Base-by-base conservation (phyloP, 2,329 filamentous ascomycete species). In the Sarocladium oryzae region DNA sequence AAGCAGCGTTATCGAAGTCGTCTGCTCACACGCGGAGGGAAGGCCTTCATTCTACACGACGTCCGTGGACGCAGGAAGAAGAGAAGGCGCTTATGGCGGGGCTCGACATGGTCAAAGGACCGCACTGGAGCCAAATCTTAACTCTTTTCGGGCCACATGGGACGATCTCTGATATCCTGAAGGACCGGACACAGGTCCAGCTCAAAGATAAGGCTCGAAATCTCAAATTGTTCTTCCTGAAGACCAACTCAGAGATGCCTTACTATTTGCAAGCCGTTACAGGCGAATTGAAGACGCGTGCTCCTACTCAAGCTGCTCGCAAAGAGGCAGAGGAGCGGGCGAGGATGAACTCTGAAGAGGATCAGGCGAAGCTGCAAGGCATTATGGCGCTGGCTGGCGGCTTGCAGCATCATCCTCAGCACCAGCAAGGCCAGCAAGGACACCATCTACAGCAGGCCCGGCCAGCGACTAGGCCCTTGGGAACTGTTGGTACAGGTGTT, bases 141-240 rank as follows among this genome's bases (percentile, higher is more conserved):
- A 85, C 85, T 2, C 78, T 95, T 37, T 95, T 92, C 63, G 90
- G 90, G 1, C 78, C 82, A 0, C 86, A 85, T 37, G 90, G 90
- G 4, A 86, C 85, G 0, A 81, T 92, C 21, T 91, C 84, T 43
- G 86, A 92, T 58, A 86, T 92, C 21, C 75, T 95, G 18, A 92
- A 91, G 58, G 90, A 95, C 63, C 80, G 89, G 30, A 95, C 90
- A 40, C 89, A 96, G 62, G 90, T 96, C 0, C 90, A 95, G 63
- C 75, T 95, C 11, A 96, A 96, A 66, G 89, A 96, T 63, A 96
- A 96, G 67, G 89, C 89, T 1, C 78, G 89, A 48, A 96, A 96
- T 57, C 69, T 95, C 46, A 96, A 95, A 66, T 71, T 96, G 0
- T 95, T 93, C 70, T 95, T 95, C 67, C 71, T 96, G 51, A 96